Evolutionary conservation across 306 rosid genomes (phyloP).

Genomic region (Argentina anserina): DNA sequence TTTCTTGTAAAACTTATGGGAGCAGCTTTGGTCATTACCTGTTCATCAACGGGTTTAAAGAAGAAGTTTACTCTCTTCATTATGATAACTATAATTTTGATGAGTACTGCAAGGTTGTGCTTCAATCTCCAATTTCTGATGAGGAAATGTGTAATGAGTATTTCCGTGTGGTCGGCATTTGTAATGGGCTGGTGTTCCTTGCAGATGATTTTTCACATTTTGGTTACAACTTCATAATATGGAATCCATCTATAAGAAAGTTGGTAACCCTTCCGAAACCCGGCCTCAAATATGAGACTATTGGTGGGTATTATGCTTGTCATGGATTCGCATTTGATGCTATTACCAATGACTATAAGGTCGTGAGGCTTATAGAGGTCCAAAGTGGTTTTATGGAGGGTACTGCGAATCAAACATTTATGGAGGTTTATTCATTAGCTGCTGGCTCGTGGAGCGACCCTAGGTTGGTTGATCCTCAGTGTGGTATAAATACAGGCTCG

Average conservation of each 20-base stretch:
- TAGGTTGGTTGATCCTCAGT: not conserved
- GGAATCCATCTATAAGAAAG: not conserved
- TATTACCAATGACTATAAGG: not conserved
- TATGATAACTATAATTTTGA: not conserved
- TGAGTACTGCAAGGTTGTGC: not conserved
- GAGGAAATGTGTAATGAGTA: not conserved
- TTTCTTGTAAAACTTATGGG: not conserved
- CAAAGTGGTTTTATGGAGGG: not conserved
- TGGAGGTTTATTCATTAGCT: slow-evolving; percentile 1
- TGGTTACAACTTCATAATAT: not conserved
- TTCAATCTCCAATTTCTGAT: not conserved
- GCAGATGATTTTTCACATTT: not conserved
- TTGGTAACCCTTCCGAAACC: not conserved
- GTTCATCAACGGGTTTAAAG: not conserved
- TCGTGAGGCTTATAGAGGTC: not conserved
- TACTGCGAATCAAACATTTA: not conserved
- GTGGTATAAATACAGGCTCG: not conserved
- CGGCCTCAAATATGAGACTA: not conserved
- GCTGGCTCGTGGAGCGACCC: not conserved
- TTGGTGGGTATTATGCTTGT: not conserved
- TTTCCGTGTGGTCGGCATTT: not conserved
- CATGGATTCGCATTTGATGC: not conserved
- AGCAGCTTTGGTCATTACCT: not conserved
- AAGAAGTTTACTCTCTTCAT: not conserved
- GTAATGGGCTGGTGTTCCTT: not conserved